phyloP scores from a whole-genome alignment of 2,329 filamentous ascomycete genomes.

The Pestalotiopsis sp. region DNA sequence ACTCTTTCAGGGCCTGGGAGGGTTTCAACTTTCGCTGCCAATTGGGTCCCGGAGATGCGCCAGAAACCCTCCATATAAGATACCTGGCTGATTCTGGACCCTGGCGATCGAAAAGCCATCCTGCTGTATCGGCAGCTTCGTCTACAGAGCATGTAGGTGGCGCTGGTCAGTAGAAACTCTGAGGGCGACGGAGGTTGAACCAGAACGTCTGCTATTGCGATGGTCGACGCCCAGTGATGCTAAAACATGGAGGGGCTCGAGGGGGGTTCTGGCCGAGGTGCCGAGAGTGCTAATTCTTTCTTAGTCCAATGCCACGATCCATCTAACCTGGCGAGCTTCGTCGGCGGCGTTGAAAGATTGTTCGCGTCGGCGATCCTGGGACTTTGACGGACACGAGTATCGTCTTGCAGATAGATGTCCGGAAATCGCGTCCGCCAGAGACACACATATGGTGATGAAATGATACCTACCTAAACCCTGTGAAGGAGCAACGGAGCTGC shows the following conservation, averaged over 20 bases:
- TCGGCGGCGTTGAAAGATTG: too few relatives aligned
- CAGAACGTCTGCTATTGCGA: not conserved
- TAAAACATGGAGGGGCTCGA: not conserved
- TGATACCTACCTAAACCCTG: too few relatives aligned
- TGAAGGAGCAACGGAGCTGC: too few relatives aligned
- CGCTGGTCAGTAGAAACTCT: not conserved
- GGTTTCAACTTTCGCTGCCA: not conserved
- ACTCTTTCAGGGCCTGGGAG: not conserved
- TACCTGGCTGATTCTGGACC: not conserved
- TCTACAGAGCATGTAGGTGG: not conserved
- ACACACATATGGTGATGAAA: too few relatives aligned
- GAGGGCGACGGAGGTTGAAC: not conserved
- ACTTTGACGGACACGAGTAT: too few relatives aligned
- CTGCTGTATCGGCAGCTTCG: not conserved
- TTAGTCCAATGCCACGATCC: not conserved
- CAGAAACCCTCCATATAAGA: not conserved
- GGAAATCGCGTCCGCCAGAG: too few relatives aligned
- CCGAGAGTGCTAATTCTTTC: not conserved
- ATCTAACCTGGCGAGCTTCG: not conserved
- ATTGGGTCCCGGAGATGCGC: not conserved
- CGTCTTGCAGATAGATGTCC: too few relatives aligned
- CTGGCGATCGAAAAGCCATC: not conserved
- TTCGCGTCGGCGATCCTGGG: too few relatives aligned
- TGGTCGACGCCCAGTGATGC: not conserved
- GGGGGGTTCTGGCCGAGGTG: not conserved